Evolutionary conservation across 805 yeast genomes (phyloP), one percentile per base, ranked within the genome.

Genomic region (Candida boidinii): DNA sequence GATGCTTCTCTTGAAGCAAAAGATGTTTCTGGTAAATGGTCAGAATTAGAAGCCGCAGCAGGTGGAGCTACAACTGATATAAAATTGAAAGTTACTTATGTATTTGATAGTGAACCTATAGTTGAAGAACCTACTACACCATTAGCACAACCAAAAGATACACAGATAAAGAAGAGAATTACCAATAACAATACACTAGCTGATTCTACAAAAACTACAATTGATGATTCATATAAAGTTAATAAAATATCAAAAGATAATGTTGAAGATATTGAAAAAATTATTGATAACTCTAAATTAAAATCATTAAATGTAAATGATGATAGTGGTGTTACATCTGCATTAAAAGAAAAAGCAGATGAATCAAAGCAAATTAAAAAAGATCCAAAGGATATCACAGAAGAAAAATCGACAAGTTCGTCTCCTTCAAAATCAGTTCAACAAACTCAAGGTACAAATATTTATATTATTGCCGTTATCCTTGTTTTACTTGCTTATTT

Each of bases 21-120:
- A 27, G 50, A 69, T 18, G 65, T 84, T 31, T 71, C 84, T 31
- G 79, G 78, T 30, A 60, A 71, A 47, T 87, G 96, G 96, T 51
- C 80, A n/a, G 62, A 69, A 35, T 68, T 86, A 53, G 48, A 80
- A 72, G 62, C 81, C 76, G 62, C 73, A 73, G 45, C 52, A 7
- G 11, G 3, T 11, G 49, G 46, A 21, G 38, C 47, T 12, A 37
- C 44, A 7, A 29, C 51, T 5, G 56, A 54, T 21, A 39, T 43
- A n/a, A 55, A 54, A 37, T 44, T 55, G 22, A 54, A 53, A 41
- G 60, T 54, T 31, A 45, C 45, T 8, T 54, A 48, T 41, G 48
- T 46, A 35, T 53, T 39, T 36, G 54, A 49, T 35, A 42, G 45
- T 38, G 48, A 48, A 30, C 38, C 60, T n/a, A 54, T 55, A 40